Evolutionary conservation across 306 rosid species (phyloP).

Genomic region (Potentilla sterilis): DNA sequence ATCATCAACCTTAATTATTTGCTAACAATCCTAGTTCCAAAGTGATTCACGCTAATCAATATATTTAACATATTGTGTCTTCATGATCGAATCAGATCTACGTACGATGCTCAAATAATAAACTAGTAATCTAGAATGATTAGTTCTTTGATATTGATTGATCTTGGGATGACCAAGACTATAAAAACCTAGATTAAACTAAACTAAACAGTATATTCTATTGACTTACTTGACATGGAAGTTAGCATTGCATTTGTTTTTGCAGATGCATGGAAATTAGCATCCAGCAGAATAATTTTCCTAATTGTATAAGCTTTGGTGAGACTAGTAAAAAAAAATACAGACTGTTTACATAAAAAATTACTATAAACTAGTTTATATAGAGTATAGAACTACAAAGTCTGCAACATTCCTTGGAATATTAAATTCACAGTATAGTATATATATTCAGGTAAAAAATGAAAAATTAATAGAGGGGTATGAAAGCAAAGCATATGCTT

Average conservation of each 20-base stretch:
- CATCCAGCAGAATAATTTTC: background rate
- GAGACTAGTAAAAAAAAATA: too few relatives aligned
- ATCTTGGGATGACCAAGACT: conserved; percentile 1
- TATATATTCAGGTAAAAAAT: conserved; percentile 4
- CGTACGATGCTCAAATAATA: background rate
- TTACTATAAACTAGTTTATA: background rate
- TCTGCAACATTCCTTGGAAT: conserved; percentile 23
- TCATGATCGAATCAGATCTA: background rate
- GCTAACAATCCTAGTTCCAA: background rate
- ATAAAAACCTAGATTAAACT: background rate
- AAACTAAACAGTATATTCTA: background rate
- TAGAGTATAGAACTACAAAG: background rate
- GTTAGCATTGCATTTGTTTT: background rate
- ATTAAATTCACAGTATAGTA: background rate
- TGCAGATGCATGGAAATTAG: background rate
- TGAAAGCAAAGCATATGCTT: conserved; percentile 21
- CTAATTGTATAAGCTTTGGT: background rate
- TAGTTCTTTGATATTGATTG: too few relatives aligned
- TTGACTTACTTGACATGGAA: background rate
- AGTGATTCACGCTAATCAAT: background rate
- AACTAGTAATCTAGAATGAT: conserved; percentile 5
- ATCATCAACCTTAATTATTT: background rate
- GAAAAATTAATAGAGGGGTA: conserved; percentile 3
- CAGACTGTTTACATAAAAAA: background rate
- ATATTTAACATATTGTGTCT: background rate